These are phyloP conservation scores for Sugiyamaella novakii DNA, from an alignment of 1,139 yeast species.

Conservation along the genomic window DNA sequence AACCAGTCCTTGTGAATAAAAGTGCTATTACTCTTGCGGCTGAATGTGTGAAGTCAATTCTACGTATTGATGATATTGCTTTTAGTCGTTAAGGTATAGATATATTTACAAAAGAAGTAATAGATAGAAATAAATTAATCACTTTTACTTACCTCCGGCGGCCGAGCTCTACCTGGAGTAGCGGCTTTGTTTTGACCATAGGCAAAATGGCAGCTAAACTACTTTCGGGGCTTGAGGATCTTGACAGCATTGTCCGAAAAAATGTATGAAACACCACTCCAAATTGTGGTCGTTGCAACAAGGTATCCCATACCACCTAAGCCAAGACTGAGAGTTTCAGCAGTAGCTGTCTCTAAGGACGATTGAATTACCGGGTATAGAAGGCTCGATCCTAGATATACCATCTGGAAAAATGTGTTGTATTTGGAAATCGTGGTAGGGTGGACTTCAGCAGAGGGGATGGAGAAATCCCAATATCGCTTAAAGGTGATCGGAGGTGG, in stretches of 20 bases:
- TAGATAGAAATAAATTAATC: not conserved
- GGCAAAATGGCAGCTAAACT: not conserved
- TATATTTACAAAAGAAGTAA: too few relatives aligned
- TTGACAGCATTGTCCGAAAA: slow-evolving; percentile 69
- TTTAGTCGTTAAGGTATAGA: slow-evolving; percentile 56
- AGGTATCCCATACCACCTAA: slow-evolving; percentile 51
- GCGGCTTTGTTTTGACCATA: not conserved
- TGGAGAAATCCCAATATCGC: slow-evolving; percentile 74
- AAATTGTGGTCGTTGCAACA: slow-evolving; percentile 75
- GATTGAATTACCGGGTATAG: slow-evolving; percentile 60
- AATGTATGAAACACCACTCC: slow-evolving; percentile 78
- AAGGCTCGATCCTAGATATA: slow-evolving; percentile 77
- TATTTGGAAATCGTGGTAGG: slow-evolving; percentile 88
- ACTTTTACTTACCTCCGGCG: slow-evolving; percentile 3
- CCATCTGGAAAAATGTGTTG: slow-evolving; percentile 91
- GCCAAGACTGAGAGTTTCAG: slow-evolving; percentile 28
- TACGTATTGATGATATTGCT: slow-evolving; percentile 95
- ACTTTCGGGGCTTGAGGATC: slow-evolving; percentile 37
- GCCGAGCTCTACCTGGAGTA: slow-evolving; percentile 8
- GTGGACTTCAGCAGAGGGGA: slow-evolving; percentile 83
- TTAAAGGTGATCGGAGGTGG: slow-evolving; percentile 73
- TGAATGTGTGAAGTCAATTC: slow-evolving; percentile 92
- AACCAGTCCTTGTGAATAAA: slow-evolving; percentile 92
- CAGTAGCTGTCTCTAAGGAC: slow-evolving; percentile 34
- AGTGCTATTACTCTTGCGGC: slow-evolving; percentile 93